Evolutionary conservation across 208 protist genomes (phyloP).

Genomic region (Porcisia hertigi): DNA sequence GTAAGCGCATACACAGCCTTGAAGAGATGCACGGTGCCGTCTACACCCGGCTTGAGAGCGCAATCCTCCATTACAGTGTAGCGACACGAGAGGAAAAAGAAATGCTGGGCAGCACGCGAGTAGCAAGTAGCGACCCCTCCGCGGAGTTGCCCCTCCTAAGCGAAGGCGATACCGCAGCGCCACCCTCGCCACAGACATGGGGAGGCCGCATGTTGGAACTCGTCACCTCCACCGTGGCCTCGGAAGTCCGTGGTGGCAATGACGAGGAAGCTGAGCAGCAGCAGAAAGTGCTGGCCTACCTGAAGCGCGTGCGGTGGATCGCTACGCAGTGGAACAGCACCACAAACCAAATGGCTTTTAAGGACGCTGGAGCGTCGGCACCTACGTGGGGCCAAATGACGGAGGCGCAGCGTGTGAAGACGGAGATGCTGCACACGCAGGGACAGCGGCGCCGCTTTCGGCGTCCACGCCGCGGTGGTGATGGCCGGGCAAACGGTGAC

Average conservation of each 20-base stretch:
- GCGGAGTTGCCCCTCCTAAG: neutral
- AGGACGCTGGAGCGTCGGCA: slow-evolving; percentile 16
- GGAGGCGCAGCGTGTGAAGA: slow-evolving; percentile 45
- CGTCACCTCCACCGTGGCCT: slow-evolving; percentile 12
- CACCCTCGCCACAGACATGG: slow-evolving; percentile 15
- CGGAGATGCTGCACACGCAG: slow-evolving; percentile 53
- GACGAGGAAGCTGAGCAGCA: slow-evolving; percentile 29
- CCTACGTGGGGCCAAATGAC: slow-evolving; percentile 45
- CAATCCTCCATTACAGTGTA: slow-evolving; percentile 20
- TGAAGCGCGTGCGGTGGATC: slow-evolving; percentile 68
- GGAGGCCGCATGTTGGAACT: slow-evolving; percentile 30
- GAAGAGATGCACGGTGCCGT: slow-evolving; percentile 28
- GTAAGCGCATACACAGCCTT: slow-evolving; percentile 11
- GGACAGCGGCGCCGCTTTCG: slow-evolving; percentile 51
- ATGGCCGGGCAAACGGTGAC: neutral
- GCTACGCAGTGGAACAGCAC: slow-evolving; percentile 42
- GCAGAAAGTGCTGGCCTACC: slow-evolving; percentile 51
- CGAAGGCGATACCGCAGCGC: neutral
- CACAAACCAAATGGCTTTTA: slow-evolving; percentile 1
- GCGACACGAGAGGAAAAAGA: slow-evolving; percentile 24
- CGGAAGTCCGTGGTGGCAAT: neutral
- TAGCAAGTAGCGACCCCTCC: neutral
- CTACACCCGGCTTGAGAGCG: slow-evolving; percentile 24
- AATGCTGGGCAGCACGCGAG: slow-evolving; percentile 17
- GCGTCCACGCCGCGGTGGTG: slow-evolving; percentile 33